Percentiles rank a stretch among this genome's conserved stretches.
These are phyloP conservation scores for Corinectria fuckeliana DNA, from an alignment of 2,329 filamentous ascomycete species.

Conservation along the genomic window DNA sequence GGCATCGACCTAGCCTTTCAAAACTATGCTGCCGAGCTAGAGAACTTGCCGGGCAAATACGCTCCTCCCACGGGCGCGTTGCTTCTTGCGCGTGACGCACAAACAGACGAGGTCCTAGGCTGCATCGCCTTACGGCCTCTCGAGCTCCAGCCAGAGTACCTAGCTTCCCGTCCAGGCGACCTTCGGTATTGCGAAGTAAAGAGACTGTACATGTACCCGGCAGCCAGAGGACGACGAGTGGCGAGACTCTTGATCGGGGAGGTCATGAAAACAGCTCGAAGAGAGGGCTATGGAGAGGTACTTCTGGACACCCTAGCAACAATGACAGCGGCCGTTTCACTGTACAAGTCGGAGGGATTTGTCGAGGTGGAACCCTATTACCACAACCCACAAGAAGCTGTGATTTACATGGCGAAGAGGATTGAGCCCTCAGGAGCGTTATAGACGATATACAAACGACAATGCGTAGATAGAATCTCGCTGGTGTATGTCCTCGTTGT, in stretches of 20 bases:
- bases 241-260: constrained; percentile 30
- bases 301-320: constrained; percentile 34
- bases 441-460: no score
- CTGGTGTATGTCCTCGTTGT: not conserved
- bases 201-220: constrained; percentile 38
- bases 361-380: constrained; percentile 27
- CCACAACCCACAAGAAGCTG: constrained; percentile 29
- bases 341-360: constrained; percentile 38
- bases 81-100: constrained; percentile 31
- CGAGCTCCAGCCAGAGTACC: constrained; percentile 20
- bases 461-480: not conserved
- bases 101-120: constrained; percentile 28
- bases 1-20: constrained; percentile 38
- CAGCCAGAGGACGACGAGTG: constrained; percentile 33
- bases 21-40: constrained; percentile 33
- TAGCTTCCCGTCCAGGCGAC: not conserved
- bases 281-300: constrained; percentile 31
- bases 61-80: constrained; percentile 33
- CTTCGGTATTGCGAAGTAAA: constrained; percentile 36
- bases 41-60: constrained; percentile 37
- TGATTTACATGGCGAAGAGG: constrained; percentile 29
- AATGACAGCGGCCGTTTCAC: constrained; percentile 32
- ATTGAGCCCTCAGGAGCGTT: not conserved
- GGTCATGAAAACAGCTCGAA: constrained; percentile 16
- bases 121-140: constrained; percentile 37